Base-by-base conservation (phyloP, 2,329 filamentous ascomycete genomes). In the Epichloe coenophiala region DNA sequence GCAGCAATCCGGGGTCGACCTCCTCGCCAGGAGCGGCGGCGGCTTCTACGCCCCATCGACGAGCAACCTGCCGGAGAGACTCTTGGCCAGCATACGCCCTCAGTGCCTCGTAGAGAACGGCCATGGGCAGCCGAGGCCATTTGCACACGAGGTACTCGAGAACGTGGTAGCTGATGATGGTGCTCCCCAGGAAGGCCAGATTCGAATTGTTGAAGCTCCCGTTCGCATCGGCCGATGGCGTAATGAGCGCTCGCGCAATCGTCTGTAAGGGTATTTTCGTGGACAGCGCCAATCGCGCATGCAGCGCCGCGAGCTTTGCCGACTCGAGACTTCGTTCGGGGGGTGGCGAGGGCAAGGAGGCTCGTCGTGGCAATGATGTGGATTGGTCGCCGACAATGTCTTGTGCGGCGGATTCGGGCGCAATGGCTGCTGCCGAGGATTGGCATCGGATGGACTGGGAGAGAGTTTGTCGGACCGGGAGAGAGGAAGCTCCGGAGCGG, bases 41-140 rank as follows among this genome's bases (percentile, higher is more conserved):
- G 42, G 75, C 71, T 65, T 97, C 91, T 15, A 97, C 81, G 69
- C 93, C 93, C 93, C 93, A 98, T 70, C 93, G 86, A 55, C 77
- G 73, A 15, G 86, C 81, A 57, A 97, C 77, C 19, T 81, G 74
- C 48, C 83, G 73, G 45, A 97, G 75, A 1, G 90, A 82, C 57
- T 81, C 79, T 5, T 80, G 77, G 4, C 93, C 93, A 45, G 83
- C 77, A 65, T 88, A 97, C 45, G 87, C 89, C 61, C 85, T 83
- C 72, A 95, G 83, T 35, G 88, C 85, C 49, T 89, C 82, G 69
- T 88, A 94, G 48, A 95, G 72, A 51, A 98, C 84, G n/a, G 78
- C 70, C 77, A 93, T 86, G 49, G 93, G 93, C 50, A 98, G 77
- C 47, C 93, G 88, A 13, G 93, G 93, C 69, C 90, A 97, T 62